Conservation (phyloP, 1,284 basidiomycete species). For the Phaffia rhodozyma region DNA sequence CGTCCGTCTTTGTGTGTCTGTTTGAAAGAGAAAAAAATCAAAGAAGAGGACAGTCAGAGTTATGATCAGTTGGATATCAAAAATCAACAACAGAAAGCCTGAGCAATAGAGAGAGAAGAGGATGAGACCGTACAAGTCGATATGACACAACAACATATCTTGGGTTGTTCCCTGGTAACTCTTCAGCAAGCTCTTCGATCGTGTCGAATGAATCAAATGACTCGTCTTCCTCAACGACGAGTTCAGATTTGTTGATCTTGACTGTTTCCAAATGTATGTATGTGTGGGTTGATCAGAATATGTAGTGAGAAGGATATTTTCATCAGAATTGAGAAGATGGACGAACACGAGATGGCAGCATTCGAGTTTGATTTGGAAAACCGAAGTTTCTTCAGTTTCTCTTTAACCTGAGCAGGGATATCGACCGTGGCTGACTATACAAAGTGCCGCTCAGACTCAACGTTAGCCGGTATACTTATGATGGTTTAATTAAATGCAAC, state of each 20-base stretch:
- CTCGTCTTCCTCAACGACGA: slow-evolving; percentile 70
- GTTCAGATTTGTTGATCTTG: slow-evolving; percentile 70
- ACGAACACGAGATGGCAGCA: slow-evolving; percentile 53
- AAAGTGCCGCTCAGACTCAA: too few relatives aligned
- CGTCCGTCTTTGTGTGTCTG: slow-evolving; percentile 66
- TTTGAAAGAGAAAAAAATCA: not conserved
- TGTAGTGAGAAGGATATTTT: not conserved
- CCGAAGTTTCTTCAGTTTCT: slow-evolving; percentile 66
- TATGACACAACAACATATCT: slow-evolving; percentile 77
- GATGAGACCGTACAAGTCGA: slow-evolving; percentile 43
- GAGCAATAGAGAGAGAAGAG: slow-evolving; percentile 1
- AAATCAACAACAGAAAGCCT: not conserved
- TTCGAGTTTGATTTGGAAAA: slow-evolving; percentile 59
- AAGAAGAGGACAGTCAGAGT: not conserved
- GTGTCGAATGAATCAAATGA: slow-evolving; percentile 49
- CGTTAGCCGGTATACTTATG: too few relatives aligned
- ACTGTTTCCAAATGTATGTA: slow-evolving; percentile 33
- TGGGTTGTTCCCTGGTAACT: slow-evolving; percentile 79
- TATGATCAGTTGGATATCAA: not conserved
- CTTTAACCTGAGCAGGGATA: slow-evolving; percentile 62
- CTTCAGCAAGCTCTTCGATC: slow-evolving; percentile 74
- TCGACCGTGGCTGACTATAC: slow-evolving; percentile 49
- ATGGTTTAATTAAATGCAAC: too few relatives aligned
- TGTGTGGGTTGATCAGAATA: not conserved
- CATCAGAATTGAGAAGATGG: not conserved